Conservation (phyloP, 768 basidiomycete species). For the Leccinum longicurvipes region DNA sequence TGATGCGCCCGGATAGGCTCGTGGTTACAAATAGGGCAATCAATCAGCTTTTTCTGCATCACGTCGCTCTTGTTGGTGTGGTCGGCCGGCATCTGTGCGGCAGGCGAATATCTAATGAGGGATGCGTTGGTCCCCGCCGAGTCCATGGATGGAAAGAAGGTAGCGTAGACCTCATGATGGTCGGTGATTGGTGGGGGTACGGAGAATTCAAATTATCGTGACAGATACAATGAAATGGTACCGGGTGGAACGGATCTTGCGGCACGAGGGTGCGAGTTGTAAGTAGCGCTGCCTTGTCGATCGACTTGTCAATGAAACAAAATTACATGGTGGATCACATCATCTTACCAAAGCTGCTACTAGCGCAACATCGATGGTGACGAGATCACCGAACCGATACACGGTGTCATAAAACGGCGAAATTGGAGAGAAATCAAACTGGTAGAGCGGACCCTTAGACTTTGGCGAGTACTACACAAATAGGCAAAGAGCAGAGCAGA, state of each 20-base stretch:
- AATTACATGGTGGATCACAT: neutral
- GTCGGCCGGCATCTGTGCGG: slow-evolving; percentile 71
- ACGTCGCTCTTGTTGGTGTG: slow-evolving; percentile 75
- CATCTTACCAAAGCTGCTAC: too few species aligned
- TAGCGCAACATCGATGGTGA: too few species aligned
- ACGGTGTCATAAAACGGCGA: too few species aligned
- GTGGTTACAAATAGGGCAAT: slow-evolving; percentile 88
- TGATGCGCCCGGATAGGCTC: slow-evolving; percentile 46
- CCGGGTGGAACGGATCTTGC: neutral
- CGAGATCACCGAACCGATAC: too few species aligned
- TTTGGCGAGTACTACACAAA: too few species aligned
- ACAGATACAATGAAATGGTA: neutral
- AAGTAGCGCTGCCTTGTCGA: neutral
- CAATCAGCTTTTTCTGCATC: slow-evolving; percentile 86
- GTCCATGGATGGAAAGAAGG: slow-evolving; percentile 19
- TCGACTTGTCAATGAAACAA: neutral
- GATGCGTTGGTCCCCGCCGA: slow-evolving; percentile 24
- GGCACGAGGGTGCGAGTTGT: neutral
- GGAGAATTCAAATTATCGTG: neutral
- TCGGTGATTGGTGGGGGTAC: slow-evolving; percentile 14
- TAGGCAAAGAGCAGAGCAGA: too few species aligned
- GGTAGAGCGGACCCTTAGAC: too few species aligned
- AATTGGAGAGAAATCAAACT: too few species aligned
- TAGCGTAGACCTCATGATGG: slow-evolving; percentile 22
- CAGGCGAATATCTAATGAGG: slow-evolving; percentile 69